phyloP scores from a whole-genome alignment of 345 rosid genomes.

The Dovyalis caffra region DNA sequence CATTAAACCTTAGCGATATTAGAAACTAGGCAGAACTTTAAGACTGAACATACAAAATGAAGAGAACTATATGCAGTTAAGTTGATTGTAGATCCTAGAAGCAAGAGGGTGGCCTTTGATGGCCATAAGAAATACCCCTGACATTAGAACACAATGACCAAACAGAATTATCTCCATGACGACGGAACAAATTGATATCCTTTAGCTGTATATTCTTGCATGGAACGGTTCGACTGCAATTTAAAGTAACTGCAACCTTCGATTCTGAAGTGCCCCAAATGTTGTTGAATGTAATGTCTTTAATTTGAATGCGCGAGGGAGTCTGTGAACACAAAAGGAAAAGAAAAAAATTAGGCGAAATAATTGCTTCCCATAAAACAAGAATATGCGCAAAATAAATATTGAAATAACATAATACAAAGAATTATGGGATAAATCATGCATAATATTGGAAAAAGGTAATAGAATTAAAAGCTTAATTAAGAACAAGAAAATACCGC shows the following conservation, averaged over 20 bases:
- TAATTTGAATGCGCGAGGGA: slow-evolving; percentile 17
- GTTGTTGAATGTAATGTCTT: slow-evolving; percentile 16
- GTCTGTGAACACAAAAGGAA: neutral
- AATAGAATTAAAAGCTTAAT: no score
- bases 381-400: no score
- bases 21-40: neutral
- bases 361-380: no score
- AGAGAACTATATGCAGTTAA: no score
- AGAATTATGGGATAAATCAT: no score
- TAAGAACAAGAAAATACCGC: neutral
- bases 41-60: neutral
- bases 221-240: slow-evolving; percentile 23
- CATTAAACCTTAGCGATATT: no score
- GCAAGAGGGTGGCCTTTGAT: slow-evolving; percentile 23
- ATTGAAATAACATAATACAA: no score
- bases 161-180: neutral
- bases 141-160: slow-evolving; percentile 22
- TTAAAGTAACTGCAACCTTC: slow-evolving; percentile 14
- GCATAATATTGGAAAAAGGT: no score
- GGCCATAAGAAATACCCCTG: slow-evolving; percentile 17
- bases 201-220: slow-evolving; percentile 17
- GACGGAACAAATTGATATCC: slow-evolving; percentile 15
- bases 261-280: slow-evolving; percentile 18
- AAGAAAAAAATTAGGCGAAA: no score
- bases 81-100: neutral